These are phyloP conservation scores for Xylaria sp. DNA, from an alignment of 2,329 filamentous ascomycete species.

Conservation along the genomic window DNA sequence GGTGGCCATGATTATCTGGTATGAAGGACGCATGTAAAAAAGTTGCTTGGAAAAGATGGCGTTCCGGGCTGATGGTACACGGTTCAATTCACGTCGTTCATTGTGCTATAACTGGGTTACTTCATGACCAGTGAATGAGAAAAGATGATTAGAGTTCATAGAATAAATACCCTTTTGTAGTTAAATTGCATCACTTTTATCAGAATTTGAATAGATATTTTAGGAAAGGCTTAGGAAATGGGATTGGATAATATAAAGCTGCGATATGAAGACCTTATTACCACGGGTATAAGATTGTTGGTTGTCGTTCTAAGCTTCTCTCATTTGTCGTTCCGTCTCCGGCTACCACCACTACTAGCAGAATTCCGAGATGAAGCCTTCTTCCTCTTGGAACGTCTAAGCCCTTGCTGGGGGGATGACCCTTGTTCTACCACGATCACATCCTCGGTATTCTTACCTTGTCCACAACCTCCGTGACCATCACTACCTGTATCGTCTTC, in stretches of 20 bases:
- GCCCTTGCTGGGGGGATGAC: constrained; percentile 46
- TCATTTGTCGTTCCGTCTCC: constrained; percentile 51
- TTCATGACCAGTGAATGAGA: constrained; percentile 12
- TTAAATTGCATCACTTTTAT: constrained; percentile 8
- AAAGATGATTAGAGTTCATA: constrained; percentile 17
- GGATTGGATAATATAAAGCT: constrained; percentile 11
- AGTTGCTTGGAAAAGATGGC: constrained; percentile 23
- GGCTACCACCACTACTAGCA: constrained; percentile 49
- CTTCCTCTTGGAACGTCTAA: constrained; percentile 52
- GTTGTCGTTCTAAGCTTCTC: constrained; percentile 28
- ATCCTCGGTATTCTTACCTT: constrained; percentile 50
- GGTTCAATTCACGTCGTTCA: constrained; percentile 13
- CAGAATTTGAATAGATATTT: not conserved
- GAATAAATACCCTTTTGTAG: constrained; percentile 26
- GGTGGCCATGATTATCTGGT: constrained; percentile 19
- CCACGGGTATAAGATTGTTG: constrained; percentile 38
- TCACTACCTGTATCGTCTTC: constrained; percentile 49
- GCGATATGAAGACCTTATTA: constrained; percentile 39
- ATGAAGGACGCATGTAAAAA: constrained; percentile 11
- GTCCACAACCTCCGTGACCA: constrained; percentile 38
- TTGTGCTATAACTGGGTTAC: constrained; percentile 2
- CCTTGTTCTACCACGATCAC: constrained; percentile 54
- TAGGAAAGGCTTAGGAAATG: not conserved
- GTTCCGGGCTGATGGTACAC: constrained; percentile 20
- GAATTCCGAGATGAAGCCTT: constrained; percentile 49